These are phyloP conservation scores for Pelargonium citronellum DNA, from an alignment of 441 rosid species.

Conservation along the genomic window DNA sequence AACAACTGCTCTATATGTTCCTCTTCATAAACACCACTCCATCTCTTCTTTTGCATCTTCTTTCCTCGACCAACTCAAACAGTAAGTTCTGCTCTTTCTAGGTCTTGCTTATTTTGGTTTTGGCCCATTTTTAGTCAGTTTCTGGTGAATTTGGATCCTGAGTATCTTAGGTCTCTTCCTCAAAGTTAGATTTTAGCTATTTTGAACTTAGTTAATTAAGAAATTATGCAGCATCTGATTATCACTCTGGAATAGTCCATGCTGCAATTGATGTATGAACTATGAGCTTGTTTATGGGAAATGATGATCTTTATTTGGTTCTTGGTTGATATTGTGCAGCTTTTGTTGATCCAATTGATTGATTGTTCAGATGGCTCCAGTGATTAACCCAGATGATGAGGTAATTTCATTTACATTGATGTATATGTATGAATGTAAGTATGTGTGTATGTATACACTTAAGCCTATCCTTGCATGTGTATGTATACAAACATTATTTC, in stretches of 20 bases:
- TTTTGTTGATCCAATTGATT: background rate
- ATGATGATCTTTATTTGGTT: background rate
- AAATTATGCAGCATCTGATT: background rate
- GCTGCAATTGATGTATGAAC: too few relatives aligned
- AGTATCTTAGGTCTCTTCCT: background rate
- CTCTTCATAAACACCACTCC: background rate
- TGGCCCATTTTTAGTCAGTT: background rate
- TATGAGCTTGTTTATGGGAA: background rate
- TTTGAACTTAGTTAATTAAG: background rate
- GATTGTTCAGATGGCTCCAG: background rate
- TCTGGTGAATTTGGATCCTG: background rate
- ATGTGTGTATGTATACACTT: background rate
- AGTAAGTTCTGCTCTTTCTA: background rate
- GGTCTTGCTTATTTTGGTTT: background rate
- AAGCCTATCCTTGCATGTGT: background rate
- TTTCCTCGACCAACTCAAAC: background rate
- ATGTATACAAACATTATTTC: too few relatives aligned
- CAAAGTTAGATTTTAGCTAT: background rate
- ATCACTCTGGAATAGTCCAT: too few relatives aligned
- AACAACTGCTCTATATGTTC: background rate
- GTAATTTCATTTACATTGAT: background rate
- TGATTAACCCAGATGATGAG: constrained; percentile 1
- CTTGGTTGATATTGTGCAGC: background rate
- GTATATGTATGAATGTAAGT: too few relatives aligned
- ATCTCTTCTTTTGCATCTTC: background rate